Conservation (phyloP, 1,139 yeast genomes). For the Lodderomyces theae region DNA sequence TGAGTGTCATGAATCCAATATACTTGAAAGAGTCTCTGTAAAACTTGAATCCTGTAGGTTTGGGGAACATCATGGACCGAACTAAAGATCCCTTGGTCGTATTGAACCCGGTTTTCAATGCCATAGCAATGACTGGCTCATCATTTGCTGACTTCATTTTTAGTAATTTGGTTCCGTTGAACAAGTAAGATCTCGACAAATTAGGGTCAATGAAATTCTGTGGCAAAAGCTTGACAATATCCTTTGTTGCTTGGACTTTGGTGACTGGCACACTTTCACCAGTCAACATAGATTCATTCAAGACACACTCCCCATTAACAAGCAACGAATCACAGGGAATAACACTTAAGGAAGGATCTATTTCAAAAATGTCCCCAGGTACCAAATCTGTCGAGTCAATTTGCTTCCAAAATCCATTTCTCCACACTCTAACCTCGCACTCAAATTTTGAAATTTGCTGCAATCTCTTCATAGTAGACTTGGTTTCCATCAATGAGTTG, state of each 20-base stretch:
- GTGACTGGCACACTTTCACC: conserved; percentile 98
- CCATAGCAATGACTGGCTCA: conserved; percentile 84
- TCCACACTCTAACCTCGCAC: conserved; percentile 84
- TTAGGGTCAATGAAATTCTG: conserved; percentile 62
- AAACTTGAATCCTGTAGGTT: conserved; percentile 89
- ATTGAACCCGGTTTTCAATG: conserved; percentile 84
- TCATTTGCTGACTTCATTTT: conserved; percentile 67
- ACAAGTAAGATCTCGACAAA: conserved; percentile 72
- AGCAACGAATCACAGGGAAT: conserved; percentile 90
- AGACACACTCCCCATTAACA: conserved; percentile 87
- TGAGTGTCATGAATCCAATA: conserved; percentile 87
- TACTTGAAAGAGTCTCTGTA: conserved; percentile 92
- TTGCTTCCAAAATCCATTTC: conserved; percentile 93
- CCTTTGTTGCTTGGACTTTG: conserved; percentile 65
- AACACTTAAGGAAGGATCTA: conserved; percentile 71
- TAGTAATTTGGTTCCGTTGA: conserved; percentile 84
- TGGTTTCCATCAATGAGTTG: conserved; percentile 82
- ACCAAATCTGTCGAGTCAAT: conserved; percentile 78
- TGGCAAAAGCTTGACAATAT: conserved; percentile 53
- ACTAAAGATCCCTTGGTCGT: conserved; percentile 96
- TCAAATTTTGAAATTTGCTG: conserved; percentile 69
- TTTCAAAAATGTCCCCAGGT: conserved; percentile 93
- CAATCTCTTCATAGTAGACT: conserved; percentile 66
- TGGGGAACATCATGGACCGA: conserved; percentile 94
- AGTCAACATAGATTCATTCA: conserved; percentile 92